Evolutionary conservation across 441 rosid genomes (phyloP).

Genomic region (Euphorbia corollata): DNA sequence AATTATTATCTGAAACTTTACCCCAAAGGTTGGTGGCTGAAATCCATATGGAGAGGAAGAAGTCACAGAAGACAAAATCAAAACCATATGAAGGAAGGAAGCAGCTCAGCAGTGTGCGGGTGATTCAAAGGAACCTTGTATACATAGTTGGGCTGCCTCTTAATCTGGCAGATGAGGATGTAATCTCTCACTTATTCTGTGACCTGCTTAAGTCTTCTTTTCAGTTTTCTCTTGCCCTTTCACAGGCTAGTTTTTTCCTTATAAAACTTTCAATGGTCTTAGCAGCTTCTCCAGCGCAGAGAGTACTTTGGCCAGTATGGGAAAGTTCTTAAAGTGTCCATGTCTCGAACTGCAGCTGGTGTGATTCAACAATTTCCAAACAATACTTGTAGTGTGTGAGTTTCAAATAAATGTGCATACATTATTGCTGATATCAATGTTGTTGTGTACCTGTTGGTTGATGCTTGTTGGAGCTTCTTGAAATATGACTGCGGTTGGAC

Average conservation of each 20-base stretch:
- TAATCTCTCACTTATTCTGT: conserved; percentile 14
- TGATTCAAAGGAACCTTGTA: conserved; percentile 44
- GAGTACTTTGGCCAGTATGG: conserved; percentile 84
- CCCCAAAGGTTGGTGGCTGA: conserved; percentile 34
- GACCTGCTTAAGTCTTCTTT: not conserved
- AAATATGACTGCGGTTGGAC: not conserved
- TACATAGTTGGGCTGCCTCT: conserved; percentile 42
- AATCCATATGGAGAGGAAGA: conserved; percentile 33
- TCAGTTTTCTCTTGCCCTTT: not conserved
- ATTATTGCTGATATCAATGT: not conserved
- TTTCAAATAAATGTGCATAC: conserved; percentile 15
- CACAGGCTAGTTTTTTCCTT: not conserved
- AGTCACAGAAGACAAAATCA: conserved; percentile 34
- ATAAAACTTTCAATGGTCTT: conserved; percentile 12
- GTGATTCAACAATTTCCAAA: conserved; percentile 64
- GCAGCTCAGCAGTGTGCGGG: conserved; percentile 43
- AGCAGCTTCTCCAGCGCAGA: conserved; percentile 50
- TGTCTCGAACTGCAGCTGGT: conserved; percentile 65
- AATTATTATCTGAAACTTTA: not conserved
- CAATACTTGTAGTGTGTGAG: conserved; percentile 80
- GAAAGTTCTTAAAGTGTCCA: conserved; percentile 69
- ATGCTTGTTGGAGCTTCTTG: not conserved
- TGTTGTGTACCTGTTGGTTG: not conserved
- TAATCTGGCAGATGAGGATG: conserved; percentile 38
- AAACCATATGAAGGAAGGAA: conserved; percentile 39